Evolutionary conservation across 2,329 filamentous ascomycete species (phyloP), one percentile per base, ranked within the genome.

Genomic region (Aspergillus puulaauensis): DNA sequence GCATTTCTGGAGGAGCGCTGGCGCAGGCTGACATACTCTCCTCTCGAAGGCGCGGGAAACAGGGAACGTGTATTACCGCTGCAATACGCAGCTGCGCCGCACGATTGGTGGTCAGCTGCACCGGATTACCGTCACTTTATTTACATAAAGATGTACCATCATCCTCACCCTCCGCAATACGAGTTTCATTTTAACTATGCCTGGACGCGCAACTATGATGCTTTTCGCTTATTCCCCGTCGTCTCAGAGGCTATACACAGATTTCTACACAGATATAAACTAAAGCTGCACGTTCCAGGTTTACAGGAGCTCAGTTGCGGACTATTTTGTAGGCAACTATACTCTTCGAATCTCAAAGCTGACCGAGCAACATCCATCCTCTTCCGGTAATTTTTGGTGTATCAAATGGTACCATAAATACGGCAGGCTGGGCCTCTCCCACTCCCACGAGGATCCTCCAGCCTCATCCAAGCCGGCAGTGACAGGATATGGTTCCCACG

Each of bases 11-110:
- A 54, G 19, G 50, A 54, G 19, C 40, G 50, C 37, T 44, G 48
- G 44, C 44, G 44, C 47, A 23, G 37, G 53, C 53, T 56, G 55
- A 54, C 55, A 60, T 54, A 50, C 58, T 46, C 57, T 59, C 57
- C 23, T 41, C 57, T 40, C 43, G 52, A 46, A 58, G 44, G 48
- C 58, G 55, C 58, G 55, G 35, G 35, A 37, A 37, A 37, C 35
- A n/a, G 14, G 55, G 55, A 62, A 41, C 37, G 56, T 54, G 50
- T 54, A 59, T 61, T 61, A 61, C 57, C 54, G 47, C 54, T 48
- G 27, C 40, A 52, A 47, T 57, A 60, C 54, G 35, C 21, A 11
- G 19, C 45, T 45, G 39, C 23, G 31, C 33, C 37, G 56, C 47
- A 57, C 40, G 17, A 43, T 35, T 43, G 37, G 53, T 45, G 17